A percentile compares a stretch with the other conserved stretches of the same genome.
phyloP scores from a whole-genome alignment of 768 basidiomycete genomes.

The Hebeloma cylindrosporum region DNA sequence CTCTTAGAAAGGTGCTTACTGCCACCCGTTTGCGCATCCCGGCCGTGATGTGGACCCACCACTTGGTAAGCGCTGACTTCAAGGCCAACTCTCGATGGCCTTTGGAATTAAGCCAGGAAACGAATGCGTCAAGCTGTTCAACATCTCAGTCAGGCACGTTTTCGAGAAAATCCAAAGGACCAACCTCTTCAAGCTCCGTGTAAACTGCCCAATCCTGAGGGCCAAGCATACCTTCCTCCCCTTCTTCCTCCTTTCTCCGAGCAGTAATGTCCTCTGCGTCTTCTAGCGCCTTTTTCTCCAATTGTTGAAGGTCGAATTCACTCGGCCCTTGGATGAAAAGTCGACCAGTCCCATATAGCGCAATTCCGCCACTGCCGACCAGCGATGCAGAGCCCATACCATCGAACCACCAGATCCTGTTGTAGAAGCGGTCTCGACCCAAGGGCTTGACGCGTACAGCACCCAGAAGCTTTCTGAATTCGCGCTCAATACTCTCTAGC shows the following conservation, averaged over 20 bases:
- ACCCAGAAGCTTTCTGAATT: slow-evolving; percentile 88
- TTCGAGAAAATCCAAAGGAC: slow-evolving; percentile 21
- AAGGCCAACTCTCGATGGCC: slow-evolving; percentile 86
- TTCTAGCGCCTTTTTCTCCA: slow-evolving; percentile 55
- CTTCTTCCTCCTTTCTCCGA: slow-evolving; percentile 77
- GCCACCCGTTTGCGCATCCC: slow-evolving; percentile 76
- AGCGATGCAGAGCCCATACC: slow-evolving; percentile 86
- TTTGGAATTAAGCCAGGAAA: slow-evolving; percentile 90
- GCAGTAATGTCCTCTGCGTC: slow-evolving; percentile 57
- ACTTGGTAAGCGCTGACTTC: slow-evolving; percentile 74
- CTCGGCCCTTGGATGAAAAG: slow-evolving; percentile 93
- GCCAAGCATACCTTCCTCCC: slow-evolving; percentile 67
- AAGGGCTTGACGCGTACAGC: slow-evolving; percentile 85
- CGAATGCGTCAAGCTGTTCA: slow-evolving; percentile 72
- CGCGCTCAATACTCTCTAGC: slow-evolving; percentile 86
- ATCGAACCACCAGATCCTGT: slow-evolving; percentile 98
- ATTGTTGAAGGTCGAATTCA: slow-evolving; percentile 73
- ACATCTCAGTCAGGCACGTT: slow-evolving; percentile 14
- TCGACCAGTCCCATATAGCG: slow-evolving; percentile 85
- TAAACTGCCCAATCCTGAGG: slow-evolving; percentile 91
- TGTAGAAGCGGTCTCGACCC: slow-evolving; percentile 91
- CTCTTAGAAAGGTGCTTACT: slow-evolving; percentile 44
- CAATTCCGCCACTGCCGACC: slow-evolving; percentile 73
- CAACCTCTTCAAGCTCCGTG: slow-evolving; percentile 83
- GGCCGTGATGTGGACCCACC: slow-evolving; percentile 80